phyloP scores from a whole-genome alignment of 495 filamentous ascomycete genomes.

The Aspergillus panamensis region DNA sequence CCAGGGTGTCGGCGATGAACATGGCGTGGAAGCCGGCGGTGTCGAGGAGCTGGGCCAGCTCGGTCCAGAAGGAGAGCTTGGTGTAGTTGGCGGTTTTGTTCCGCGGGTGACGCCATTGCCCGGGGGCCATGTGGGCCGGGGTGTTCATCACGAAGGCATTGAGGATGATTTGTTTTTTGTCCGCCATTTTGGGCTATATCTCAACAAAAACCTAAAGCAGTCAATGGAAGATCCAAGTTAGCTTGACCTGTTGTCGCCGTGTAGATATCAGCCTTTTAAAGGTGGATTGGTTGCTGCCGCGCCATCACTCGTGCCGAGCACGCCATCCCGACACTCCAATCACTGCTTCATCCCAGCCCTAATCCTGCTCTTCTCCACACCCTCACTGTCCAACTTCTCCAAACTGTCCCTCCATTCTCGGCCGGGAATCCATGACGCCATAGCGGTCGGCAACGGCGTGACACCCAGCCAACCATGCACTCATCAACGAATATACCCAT shows the following conservation, averaged over 20 bases:
- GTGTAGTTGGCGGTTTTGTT: constrained; percentile 49
- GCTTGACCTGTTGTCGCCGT: neutral
- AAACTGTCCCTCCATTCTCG: neutral
- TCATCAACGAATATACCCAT: no score
- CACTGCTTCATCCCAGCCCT: neutral
- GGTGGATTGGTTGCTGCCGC: neutral
- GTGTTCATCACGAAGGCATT: constrained; percentile 56
- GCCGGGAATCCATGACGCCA: neutral
- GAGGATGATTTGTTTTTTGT: constrained; percentile 50
- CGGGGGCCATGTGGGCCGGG: constrained; percentile 49
- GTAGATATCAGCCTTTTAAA: neutral
- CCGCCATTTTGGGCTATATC: neutral
- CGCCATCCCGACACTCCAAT: neutral
- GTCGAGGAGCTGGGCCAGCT: constrained; percentile 46
- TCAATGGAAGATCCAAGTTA: no score
- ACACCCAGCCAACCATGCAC: neutral
- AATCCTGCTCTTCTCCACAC: neutral
- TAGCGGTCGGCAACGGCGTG: neutral
- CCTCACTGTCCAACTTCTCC: neutral
- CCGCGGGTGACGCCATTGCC: constrained; percentile 45
- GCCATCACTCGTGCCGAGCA: neutral
- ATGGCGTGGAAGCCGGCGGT: constrained; percentile 52
- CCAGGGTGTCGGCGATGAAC: constrained; percentile 52
- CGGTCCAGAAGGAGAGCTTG: constrained; percentile 44
- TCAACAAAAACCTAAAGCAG: no score